Percentiles rank a stretch among this genome's conserved stretches.
phyloP scores from a whole-genome alignment of 2,329 filamentous ascomycete genomes.

The Beauveria caledonica region DNA sequence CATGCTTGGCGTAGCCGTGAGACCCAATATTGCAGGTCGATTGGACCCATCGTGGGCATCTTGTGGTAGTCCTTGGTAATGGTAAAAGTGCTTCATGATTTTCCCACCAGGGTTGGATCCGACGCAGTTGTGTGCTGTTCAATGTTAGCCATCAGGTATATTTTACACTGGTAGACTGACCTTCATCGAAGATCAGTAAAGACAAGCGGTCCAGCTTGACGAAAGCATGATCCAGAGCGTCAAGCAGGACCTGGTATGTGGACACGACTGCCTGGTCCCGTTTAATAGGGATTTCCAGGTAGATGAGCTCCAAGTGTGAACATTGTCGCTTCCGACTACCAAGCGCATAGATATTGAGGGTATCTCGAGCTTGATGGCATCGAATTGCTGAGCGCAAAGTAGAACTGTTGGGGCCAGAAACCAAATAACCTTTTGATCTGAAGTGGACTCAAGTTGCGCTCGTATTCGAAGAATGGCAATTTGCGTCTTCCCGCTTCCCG shows the following conservation, averaged over 20 bases:
- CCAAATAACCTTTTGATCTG: slow-evolving; percentile 57
- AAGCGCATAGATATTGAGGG: slow-evolving; percentile 50
- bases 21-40: slow-evolving; percentile 62
- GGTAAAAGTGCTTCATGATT: slow-evolving; percentile 69
- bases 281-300: slow-evolving; percentile 61
- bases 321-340: slow-evolving; percentile 58
- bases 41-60: slow-evolving; percentile 18
- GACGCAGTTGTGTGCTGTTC: slow-evolving; percentile 64
- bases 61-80: slow-evolving; percentile 30
- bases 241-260: slow-evolving; percentile 65
- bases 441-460: slow-evolving; percentile 49
- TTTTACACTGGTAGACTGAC: slow-evolving; percentile 28
- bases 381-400: slow-evolving; percentile 58
- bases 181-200: slow-evolving; percentile 78
- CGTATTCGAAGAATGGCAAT: slow-evolving; percentile 62
- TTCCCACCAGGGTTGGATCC: slow-evolving; percentile 54
- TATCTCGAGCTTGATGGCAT: slow-evolving; percentile 52
- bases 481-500: slow-evolving; percentile 70
- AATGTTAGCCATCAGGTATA: slow-evolving; percentile 12
- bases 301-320: slow-evolving; percentile 63
- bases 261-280: slow-evolving; percentile 67
- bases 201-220: slow-evolving; percentile 54
- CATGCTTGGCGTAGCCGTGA: slow-evolving; percentile 73
- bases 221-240: slow-evolving; percentile 69
- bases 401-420: slow-evolving; percentile 64